Base-by-base conservation (phyloP, 2,329 filamentous ascomycete genomes). In the Aspergillus melleus region DNA sequence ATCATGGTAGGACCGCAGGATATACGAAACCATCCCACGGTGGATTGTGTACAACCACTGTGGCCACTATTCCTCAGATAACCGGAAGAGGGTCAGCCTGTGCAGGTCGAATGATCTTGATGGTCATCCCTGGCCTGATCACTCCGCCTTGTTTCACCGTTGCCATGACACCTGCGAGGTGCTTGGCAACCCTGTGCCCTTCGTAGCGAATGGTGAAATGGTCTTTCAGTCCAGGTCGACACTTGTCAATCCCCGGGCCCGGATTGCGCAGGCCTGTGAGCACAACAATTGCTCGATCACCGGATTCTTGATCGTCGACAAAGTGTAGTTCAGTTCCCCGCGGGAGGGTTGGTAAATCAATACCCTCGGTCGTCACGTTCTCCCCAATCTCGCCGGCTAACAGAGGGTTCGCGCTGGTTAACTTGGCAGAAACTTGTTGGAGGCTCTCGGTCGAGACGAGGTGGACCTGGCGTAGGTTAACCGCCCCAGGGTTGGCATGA, bases 301-400 rank as follows among this genome's bases (percentile, higher is more conserved):
- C 9, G 2, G 36, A 14, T 5, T 30, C 49, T 4, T 12, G 14
- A 8, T 14, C n/a, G 29, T 50, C 53, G 3, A 54, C 52, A 24
- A 64, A 64, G 9, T 46, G 57, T 14, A 64, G 19, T 24, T 64
- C 60, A 2, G 60, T 57, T 9, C 62, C 60, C 0, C 16, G 16
- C 1, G 54, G 44, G 1, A 64, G 24, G 6, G 24, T 11, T 10
- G 55, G 16, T 29, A 64, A 32, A n/a, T 64, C 60, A 4, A 62
- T 55, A 0, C 62, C 60, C n/a, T 58, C 52, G 1, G 62, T 64
- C 30, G 60, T 62, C 14, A 64, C 50, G 30, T 64, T 64, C 19
- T 64, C 54, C 3, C 62, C 62, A 1, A 64, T 39, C 0, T 26
- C 49, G 3, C 62, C 62, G 0, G 62, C 29, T 0, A 24, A 10